These are phyloP conservation scores for Moricandia moricandioides DNA, from an alignment of 345 rosid genomes.

Conservation along the genomic window DNA sequence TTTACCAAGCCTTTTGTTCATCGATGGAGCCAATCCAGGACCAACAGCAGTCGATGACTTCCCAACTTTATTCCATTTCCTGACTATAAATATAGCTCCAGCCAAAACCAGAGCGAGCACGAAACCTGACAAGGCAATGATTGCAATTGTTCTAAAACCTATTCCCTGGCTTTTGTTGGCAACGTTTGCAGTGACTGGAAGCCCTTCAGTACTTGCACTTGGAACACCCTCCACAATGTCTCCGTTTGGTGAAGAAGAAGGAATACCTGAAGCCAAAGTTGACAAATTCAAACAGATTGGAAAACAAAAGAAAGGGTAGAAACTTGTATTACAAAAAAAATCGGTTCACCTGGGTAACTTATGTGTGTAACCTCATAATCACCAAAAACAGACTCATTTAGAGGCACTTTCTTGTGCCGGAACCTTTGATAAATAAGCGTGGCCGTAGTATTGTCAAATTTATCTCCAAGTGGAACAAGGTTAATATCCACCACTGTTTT, in stretches of 20 bases:
- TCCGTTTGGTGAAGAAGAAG: slow-evolving; percentile 73
- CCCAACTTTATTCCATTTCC: slow-evolving; percentile 77
- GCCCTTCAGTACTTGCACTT: slow-evolving; percentile 59
- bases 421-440: slow-evolving; percentile 71
- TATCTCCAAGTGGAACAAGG: slow-evolving; percentile 95
- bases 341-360: slow-evolving; percentile 74
- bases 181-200: slow-evolving; percentile 67
- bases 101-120: slow-evolving; percentile 67
- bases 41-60: slow-evolving; percentile 82
- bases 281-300: slow-evolving; percentile 22
- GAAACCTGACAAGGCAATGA: slow-evolving; percentile 72
- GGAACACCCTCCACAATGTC: slow-evolving; percentile 54
- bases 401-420: slow-evolving; percentile 66
- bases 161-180: slow-evolving; percentile 62
- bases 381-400: slow-evolving; percentile 77
- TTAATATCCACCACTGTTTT: slow-evolving; percentile 77
- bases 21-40: slow-evolving; percentile 60
- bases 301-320: neutral
- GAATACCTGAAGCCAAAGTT: slow-evolving; percentile 44
- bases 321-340: neutral
- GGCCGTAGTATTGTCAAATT: slow-evolving; percentile 95
- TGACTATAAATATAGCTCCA: slow-evolving; percentile 60
- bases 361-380: slow-evolving; percentile 67
- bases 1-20: slow-evolving; percentile 86
- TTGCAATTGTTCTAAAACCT: slow-evolving; percentile 63